Conservation (phyloP, 257 asterid genomes). For the Datura wrightii region DNA sequence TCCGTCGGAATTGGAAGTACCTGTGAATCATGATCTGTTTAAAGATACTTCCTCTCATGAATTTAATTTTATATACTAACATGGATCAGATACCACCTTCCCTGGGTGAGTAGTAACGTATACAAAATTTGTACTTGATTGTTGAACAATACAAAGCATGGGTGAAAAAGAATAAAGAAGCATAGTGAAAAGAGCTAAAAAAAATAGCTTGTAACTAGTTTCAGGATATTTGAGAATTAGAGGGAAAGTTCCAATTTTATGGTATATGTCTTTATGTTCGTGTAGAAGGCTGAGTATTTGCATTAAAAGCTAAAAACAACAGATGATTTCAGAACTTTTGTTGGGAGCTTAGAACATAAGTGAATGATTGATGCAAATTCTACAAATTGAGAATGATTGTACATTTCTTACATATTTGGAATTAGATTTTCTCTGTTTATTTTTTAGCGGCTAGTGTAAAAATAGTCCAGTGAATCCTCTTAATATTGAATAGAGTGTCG, state of each 20-base stretch:
- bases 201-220: neutral
- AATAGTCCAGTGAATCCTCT: neutral
- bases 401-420: neutral
- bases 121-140: neutral
- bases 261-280: neutral
- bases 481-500: neutral
- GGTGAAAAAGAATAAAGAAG: neutral
- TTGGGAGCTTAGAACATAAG: slow-evolving; percentile 2
- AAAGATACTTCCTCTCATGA: neutral
- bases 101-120: neutral
- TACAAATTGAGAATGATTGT: neutral
- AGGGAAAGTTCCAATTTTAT: neutral
- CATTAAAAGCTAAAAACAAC: neutral
- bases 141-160: neutral
- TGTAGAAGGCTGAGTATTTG: neutral
- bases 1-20: slow-evolving; percentile 17
- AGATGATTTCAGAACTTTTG: neutral
- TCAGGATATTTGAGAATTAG: neutral
- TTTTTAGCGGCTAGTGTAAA: neutral
- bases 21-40: neutral
- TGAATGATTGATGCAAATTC: neutral
- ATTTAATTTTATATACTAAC: neutral
- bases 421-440: neutral
- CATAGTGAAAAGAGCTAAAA: neutral
- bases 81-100: neutral